Evolutionary conservation across 371 early-diverging fungal genomes (phyloP).

Genomic region (Lichtheimia corymbifera): DNA sequence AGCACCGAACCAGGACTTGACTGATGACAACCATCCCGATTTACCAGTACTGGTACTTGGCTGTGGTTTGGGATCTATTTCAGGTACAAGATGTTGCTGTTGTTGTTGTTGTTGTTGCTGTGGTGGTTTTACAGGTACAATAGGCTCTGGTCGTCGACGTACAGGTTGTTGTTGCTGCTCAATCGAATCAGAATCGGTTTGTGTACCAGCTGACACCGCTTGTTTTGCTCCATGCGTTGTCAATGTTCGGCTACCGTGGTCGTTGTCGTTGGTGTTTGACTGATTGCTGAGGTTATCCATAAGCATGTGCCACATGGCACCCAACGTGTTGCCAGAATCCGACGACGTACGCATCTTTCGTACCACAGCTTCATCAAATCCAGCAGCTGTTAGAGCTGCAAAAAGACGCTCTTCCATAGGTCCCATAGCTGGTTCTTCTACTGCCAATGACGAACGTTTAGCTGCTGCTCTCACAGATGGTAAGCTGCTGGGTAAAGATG

Average conservation of each 20-base stretch:
- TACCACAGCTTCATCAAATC: slow-evolving; percentile 66
- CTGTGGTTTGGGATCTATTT: neutral
- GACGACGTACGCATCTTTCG: slow-evolving; percentile 55
- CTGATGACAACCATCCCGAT: slow-evolving; percentile 44
- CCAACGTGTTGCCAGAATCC: slow-evolving; percentile 66
- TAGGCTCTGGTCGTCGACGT: neutral
- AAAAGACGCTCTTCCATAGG: slow-evolving; percentile 52
- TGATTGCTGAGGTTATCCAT: slow-evolving; percentile 38
- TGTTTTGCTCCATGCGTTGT: too few relatives aligned
- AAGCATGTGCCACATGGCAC: slow-evolving; percentile 76
- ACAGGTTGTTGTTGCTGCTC: slow-evolving; percentile 3
- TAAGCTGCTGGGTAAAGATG: slow-evolving; percentile 10
- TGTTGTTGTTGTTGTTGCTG: neutral
- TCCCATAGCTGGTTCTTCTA: slow-evolving; percentile 38
- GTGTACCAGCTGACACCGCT: slow-evolving; percentile 6
- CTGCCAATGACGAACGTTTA: slow-evolving; percentile 1
- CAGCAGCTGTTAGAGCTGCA: slow-evolving; percentile 55
- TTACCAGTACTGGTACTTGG: slow-evolving; percentile 2
- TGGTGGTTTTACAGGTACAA: neutral
- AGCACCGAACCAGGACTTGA: slow-evolving; percentile 50
- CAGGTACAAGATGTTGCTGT: neutral
- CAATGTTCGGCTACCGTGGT: neutral
- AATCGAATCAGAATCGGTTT: slow-evolving; percentile 4
- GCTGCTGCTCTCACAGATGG: slow-evolving; percentile 4
- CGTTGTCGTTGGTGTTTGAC: neutral